Evolutionary conservation across 2,329 filamentous ascomycete genomes (phyloP).

Genomic region (Fusarium lyarnte): DNA sequence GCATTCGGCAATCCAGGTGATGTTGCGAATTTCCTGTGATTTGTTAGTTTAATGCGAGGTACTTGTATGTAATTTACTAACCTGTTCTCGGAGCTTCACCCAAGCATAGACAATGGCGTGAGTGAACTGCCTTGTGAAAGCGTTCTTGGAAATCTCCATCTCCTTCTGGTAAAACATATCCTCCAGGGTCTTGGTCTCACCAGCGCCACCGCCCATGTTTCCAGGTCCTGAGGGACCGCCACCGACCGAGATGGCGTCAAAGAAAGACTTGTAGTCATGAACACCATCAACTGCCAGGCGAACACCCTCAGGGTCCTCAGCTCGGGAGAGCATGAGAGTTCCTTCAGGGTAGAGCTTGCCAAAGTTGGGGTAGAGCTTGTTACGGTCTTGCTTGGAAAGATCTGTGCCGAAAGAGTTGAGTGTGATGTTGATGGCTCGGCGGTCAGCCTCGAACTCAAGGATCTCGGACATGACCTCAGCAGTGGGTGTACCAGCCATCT

Average conservation of each 20-base stretch:
- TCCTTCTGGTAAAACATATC: conserved; percentile 99
- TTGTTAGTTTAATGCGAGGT: conserved; percentile 43
- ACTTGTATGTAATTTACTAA: conserved; percentile 55
- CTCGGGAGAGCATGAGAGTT: conserved; percentile 90
- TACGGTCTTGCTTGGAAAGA: conserved; percentile 89
- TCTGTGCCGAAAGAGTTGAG: conserved; percentile 99
- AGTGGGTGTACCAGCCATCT: conserved; percentile 88
- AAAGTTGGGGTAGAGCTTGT: conserved; percentile 94
- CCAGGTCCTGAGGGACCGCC: conserved; percentile 77
- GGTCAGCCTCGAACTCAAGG: conserved; percentile 94
- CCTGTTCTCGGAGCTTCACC: conserved; percentile 98
- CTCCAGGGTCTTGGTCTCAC: conserved; percentile 89
- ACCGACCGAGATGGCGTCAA: conserved; percentile 86
- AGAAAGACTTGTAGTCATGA: conserved; percentile 93
- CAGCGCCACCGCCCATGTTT: conserved; percentile 83
- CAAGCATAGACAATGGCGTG: conserved; percentile 95
- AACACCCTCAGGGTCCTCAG: conserved; percentile 95
- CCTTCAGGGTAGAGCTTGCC: conserved; percentile 94
- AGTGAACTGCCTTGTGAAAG: conserved; percentile 96
- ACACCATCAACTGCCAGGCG: conserved; percentile 93
- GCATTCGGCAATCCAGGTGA: conserved; percentile 99
- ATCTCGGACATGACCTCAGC: conserved; percentile 96
- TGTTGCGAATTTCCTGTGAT: conserved; percentile 93
- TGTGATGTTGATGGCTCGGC: conserved; percentile 98
- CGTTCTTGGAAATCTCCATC: conserved; percentile 96